A percentile compares a stretch with the other conserved stretches of the same genome.
Conservation (phyloP, 768 basidiomycete species). For the Dioszegia crocea region DNA sequence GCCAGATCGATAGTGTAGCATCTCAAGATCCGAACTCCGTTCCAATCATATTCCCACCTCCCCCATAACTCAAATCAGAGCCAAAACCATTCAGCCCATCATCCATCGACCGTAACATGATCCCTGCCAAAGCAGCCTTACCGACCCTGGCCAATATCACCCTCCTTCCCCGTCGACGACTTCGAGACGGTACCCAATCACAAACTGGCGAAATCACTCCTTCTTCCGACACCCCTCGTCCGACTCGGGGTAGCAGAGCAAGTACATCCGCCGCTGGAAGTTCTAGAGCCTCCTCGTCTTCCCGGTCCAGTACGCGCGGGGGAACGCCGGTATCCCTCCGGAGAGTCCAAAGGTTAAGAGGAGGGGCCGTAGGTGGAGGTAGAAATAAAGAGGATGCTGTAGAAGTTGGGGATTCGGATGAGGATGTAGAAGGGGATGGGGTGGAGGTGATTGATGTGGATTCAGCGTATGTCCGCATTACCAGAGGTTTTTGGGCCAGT, state of each 20-base stretch:
- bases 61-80: too few species aligned
- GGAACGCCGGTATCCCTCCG: background rate
- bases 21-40: too few species aligned
- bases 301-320: background rate
- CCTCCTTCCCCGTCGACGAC: conserved; percentile 21
- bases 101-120: background rate
- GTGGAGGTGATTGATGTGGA: background rate
- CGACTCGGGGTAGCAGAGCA: background rate
- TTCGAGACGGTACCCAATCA: conserved; percentile 21
- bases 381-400: conserved; percentile 8
- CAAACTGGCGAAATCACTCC: too few species aligned
- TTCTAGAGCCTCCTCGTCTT: background rate
- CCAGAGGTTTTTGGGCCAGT: background rate
- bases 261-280: background rate
- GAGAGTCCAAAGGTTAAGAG: background rate
- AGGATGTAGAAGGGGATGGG: background rate
- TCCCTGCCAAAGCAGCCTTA: background rate
- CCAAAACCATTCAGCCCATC: background rate
- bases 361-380: conserved; percentile 9
- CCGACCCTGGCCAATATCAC: conserved; percentile 31
- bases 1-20: too few species aligned
- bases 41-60: too few species aligned
- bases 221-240: too few species aligned
- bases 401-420: background rate
- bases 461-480: background rate